Base-by-base conservation (phyloP, 2,329 filamentous ascomycete species). In the Trichoderma gracile region DNA sequence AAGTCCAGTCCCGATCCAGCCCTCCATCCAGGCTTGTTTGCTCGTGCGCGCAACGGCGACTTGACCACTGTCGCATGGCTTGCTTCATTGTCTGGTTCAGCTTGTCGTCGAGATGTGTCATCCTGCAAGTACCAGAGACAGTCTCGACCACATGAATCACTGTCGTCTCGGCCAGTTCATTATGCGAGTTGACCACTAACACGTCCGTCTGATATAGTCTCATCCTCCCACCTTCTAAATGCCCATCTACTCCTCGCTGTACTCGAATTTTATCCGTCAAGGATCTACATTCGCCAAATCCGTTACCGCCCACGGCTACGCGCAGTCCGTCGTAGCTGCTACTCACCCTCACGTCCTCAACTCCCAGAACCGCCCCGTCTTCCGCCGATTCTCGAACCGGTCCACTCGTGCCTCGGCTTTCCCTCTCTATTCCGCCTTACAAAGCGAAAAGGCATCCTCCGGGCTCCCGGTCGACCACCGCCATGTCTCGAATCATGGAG, bases 231-330 rank as follows among this genome's bases (percentile, higher is more conserved):
- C 86, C 78, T 87, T 85, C 91, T 97, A 96, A 96, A 98, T 97
- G 94, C 87, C 86, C 80, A 86, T 88, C 74, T 88, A 88, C 78
- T 88, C 86, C 68, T 86, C 84, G 75, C 80, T 89, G 70, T 88
- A 87, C 79, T 84, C 86, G 81, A 89, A 85, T 83, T 91, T 98
- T 84, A 92, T 96, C 87, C 94, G 95, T 84, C 91, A 94, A 86
- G 93, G 92, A 89, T 90, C 97, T 81, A 75, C 78, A 74, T 78
- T 78, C 74, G 89, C 92, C 76, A 98, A 98, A 83, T 93, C 93
- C 75, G 90, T 98, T 78, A 94, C 92, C 78, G 93, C 92, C 77
- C 92, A 98, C 86, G 94, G 94, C 80, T 98, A 97, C 86, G 93
- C 93, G 73, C 94, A 98, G 78, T 97, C 93, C 68, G 90, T 98